These are phyloP conservation scores for Triangularia verruculosa DNA, from an alignment of 2,329 filamentous ascomycete species.

Conservation along the genomic window DNA sequence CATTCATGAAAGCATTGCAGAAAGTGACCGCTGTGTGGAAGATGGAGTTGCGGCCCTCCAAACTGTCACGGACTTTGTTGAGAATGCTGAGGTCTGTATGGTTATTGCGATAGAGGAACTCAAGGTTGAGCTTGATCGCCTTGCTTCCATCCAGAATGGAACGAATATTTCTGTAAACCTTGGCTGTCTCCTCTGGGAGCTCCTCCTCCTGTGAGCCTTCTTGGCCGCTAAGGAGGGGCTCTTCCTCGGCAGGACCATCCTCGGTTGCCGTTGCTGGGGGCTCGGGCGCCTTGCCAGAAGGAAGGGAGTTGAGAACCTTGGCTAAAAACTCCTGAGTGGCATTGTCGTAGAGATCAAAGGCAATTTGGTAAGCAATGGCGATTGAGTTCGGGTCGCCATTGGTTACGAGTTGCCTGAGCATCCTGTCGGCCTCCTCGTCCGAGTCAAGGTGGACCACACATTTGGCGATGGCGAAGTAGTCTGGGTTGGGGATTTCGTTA, in stretches of 20 bases:
- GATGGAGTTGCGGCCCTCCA: conserved; percentile 95
- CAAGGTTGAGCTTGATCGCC: conserved; percentile 90
- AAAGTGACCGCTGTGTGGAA: conserved; percentile 98
- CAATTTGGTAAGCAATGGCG: conserved; percentile 92
- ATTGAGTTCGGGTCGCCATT: conserved; percentile 75
- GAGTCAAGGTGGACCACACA: conserved; percentile 96
- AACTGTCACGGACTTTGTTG: conserved; percentile 92
- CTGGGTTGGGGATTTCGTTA: conserved; percentile 85
- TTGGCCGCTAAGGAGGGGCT: conserved; percentile 47
- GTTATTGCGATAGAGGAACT: conserved; percentile 95
- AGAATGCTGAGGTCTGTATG: conserved; percentile 87
- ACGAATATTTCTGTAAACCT: conserved; percentile 61
- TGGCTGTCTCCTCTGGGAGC: conserved; percentile 51
- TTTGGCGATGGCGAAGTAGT: conserved; percentile 97
- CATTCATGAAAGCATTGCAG: conserved; percentile 98
- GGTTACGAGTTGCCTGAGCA: conserved; percentile 77
- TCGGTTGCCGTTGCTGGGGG: conserved; percentile 45
- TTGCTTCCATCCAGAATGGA: conserved; percentile 81
- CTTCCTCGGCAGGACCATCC: conserved; percentile 45
- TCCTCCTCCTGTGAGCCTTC: conserved; percentile 54
- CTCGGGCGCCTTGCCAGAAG: conserved; percentile 49
- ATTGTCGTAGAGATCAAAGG: conserved; percentile 97
- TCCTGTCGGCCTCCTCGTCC: conserved; percentile 82
- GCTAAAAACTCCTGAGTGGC: conserved; percentile 94
- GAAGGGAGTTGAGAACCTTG: conserved; percentile 81